Conservation (phyloP, 495 filamentous ascomycete genomes). For the Penicilliopsis zonata region DNA sequence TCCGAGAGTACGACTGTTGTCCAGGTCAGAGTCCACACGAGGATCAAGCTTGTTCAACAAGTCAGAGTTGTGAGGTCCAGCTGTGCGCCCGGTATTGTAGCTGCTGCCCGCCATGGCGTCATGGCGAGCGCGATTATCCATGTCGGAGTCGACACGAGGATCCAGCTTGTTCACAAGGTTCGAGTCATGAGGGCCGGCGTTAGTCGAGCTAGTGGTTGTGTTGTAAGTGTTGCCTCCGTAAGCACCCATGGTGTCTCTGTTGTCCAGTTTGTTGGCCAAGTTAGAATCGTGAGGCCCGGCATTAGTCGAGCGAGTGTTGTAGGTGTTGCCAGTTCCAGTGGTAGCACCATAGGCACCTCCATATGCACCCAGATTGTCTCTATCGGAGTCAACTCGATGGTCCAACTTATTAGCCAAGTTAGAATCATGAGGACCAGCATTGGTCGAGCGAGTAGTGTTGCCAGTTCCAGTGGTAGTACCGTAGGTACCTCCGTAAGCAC, state of each 20-base stretch:
- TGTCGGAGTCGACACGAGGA: conserved; percentile 35
- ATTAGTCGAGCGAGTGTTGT: not conserved
- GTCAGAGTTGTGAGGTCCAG: conserved; percentile 24
- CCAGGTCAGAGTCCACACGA: conserved; percentile 19
- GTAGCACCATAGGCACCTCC: not conserved
- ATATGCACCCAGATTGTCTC: not conserved
- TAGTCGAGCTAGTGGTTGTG: conserved; percentile 10
- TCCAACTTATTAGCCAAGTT: conserved; percentile 25
- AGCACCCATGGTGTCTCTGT: conserved; percentile 12
- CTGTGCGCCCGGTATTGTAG: conserved; percentile 15
- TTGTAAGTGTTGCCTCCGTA: conserved; percentile 22
- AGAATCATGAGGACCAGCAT: conserved; percentile 13
- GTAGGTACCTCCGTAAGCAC: not conserved
- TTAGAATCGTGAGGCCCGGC: conserved; percentile 23
- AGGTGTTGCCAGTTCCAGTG: not conserved
- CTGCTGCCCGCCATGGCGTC: conserved; percentile 18
- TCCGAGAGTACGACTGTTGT: conserved; percentile 1
- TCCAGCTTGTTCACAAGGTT: conserved; percentile 32
- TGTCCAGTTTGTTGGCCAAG: conserved; percentile 29
- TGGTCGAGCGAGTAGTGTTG: not conserved
- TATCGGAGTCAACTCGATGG: conserved; percentile 13
- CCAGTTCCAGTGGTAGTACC: not conserved
- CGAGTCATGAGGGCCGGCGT: conserved; percentile 20
- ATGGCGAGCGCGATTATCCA: conserved; percentile 21
- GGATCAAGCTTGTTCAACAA: conserved; percentile 31